Base-by-base conservation (phyloP, 257 asterid species). In the Fraxinus excelsior region DNA sequence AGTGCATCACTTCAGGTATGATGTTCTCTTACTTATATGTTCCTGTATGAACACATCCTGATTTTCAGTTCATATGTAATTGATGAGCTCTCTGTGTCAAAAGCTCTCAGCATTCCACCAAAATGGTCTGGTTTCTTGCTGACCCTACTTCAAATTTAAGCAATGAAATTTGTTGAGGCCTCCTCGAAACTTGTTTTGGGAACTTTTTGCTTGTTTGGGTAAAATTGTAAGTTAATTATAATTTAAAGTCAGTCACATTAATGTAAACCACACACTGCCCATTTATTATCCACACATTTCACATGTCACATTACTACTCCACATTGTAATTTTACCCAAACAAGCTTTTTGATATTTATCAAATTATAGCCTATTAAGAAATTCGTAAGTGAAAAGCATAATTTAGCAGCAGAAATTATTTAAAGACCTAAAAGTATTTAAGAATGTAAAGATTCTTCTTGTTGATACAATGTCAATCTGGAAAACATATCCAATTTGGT, bases 1-100 rank as follows among this genome's bases (percentile, higher is more conserved):
- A 91, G 99, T 88, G 99, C 99, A 67, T 96, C 99, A 16, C 98
- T 93, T 85, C 99, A 93, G 99, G 99, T 96, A 78, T 76, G 67
- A 13, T 25, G 76, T 67, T 75, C 71, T 81, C 76, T 75, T 75
- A 38, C 46, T 75, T 46, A 21, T 81, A 44, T 37, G 42, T 71
- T 70, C 70, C 75, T 23, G 31, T 67, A 64, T 64, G 75, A 67
- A 34, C 9, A 25, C 53, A 2, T 4, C 7, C 23, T 80, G 40
- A 29, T 51, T 25, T 53, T 67, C 44, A 3, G 53, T 51, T 31
- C 66, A 46, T 58, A 66, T 51, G 19, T 71, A 44, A 72, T 58
- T n/a, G 34, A 58, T 80, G 44, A 74, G 28, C 71, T 31, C 26
- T 65, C 42, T 72, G 60, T 38, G 6, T 64, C 35, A 49, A 46